phyloP scores from a whole-genome alignment of 306 rosid genomes.

The Vigna angularis region DNA sequence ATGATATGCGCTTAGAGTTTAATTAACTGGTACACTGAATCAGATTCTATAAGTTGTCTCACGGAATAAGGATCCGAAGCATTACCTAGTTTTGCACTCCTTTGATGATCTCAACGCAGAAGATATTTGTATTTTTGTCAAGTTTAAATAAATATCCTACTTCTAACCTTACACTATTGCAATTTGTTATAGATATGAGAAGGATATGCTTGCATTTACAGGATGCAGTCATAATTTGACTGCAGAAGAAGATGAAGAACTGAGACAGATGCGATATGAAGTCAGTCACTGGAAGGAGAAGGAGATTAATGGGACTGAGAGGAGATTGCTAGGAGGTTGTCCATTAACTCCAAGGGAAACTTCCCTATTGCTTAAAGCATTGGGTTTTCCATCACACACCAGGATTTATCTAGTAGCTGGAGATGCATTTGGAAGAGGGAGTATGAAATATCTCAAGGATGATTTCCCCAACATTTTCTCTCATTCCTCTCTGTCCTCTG shows the following conservation, averaged over 20 bases:
- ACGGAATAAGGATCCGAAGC: conserved; percentile 5
- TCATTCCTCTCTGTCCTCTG: conserved; percentile 77
- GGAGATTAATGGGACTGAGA: conserved; percentile 93
- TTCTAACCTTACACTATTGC: conserved; percentile 14
- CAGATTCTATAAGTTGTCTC: background rate
- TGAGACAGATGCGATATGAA: conserved; percentile 85
- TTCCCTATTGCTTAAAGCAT: conserved; percentile 83
- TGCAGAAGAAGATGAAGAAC: conserved; percentile 81
- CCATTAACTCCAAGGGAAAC: conserved; percentile 96
- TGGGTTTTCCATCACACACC: conserved; percentile 79
- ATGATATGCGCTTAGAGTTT: background rate
- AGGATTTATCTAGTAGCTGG: conserved; percentile 95
- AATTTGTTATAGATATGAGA: conserved; percentile 75
- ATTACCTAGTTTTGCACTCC: conserved; percentile 2
- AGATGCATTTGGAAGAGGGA: conserved; percentile 87
- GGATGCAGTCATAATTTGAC: conserved; percentile 97
- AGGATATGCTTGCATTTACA: conserved; percentile 99
- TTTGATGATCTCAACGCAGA: conserved; percentile 3
- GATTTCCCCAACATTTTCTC: conserved; percentile 88
- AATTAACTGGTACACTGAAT: conserved; percentile 3
- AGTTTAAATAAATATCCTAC: conserved; percentile 29
- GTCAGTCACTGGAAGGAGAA: conserved; percentile 99
- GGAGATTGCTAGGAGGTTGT: conserved; percentile 95
- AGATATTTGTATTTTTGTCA: conserved; percentile 4
- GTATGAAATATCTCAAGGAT: conserved; percentile 86